Percentiles rank a stretch among this genome's conserved stretches.
Conservation (phyloP, 2,329 filamentous ascomycete genomes). For the Zalaria sp. region DNA sequence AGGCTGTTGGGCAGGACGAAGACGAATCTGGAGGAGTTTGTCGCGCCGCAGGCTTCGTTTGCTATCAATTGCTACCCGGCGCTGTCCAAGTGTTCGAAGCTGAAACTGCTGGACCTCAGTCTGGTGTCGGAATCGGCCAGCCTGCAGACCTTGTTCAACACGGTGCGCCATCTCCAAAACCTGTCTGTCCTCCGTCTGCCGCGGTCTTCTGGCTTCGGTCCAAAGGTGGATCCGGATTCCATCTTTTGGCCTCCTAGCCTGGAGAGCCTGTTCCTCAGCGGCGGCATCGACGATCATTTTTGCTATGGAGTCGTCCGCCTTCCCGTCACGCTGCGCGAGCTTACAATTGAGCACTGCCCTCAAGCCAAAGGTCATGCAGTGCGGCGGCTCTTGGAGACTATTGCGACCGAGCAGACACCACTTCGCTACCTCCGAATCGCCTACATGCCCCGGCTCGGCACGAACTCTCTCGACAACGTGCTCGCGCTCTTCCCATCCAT, state of each 20-base stretch:
- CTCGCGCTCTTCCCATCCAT: constrained; percentile 26
- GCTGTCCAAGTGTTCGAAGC: constrained; percentile 38
- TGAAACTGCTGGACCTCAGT: constrained; percentile 37
- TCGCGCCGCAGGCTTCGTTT: constrained; percentile 44
- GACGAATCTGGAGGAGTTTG: constrained; percentile 36
- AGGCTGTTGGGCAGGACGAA: constrained; percentile 42
- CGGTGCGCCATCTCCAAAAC: constrained; percentile 30
- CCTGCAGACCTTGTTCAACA: constrained; percentile 35
- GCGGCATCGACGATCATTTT: constrained; percentile 29
- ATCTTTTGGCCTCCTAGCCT: constrained; percentile 30
- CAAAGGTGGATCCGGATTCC: constrained; percentile 5
- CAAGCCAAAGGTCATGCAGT: constrained; percentile 22
- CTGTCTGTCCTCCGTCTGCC: constrained; percentile 28
- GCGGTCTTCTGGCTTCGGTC: constrained; percentile 17
- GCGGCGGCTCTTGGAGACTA: constrained; percentile 20
- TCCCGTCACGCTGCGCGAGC: constrained; percentile 18
- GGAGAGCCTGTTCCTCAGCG: constrained; percentile 26
- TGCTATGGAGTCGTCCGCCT: constrained; percentile 20
- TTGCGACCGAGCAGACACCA: constrained; percentile 8
- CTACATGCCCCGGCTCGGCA: constrained; percentile 24
- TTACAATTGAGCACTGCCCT: constrained; percentile 30
- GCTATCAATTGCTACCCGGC: constrained; percentile 42
- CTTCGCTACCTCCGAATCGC: constrained; percentile 24
- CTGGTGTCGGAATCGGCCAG: constrained; percentile 37
- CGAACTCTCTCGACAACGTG: constrained; percentile 25